phyloP scores from a whole-genome alignment of 768 basidiomycete genomes.

The Hygrocybe punicea region DNA sequence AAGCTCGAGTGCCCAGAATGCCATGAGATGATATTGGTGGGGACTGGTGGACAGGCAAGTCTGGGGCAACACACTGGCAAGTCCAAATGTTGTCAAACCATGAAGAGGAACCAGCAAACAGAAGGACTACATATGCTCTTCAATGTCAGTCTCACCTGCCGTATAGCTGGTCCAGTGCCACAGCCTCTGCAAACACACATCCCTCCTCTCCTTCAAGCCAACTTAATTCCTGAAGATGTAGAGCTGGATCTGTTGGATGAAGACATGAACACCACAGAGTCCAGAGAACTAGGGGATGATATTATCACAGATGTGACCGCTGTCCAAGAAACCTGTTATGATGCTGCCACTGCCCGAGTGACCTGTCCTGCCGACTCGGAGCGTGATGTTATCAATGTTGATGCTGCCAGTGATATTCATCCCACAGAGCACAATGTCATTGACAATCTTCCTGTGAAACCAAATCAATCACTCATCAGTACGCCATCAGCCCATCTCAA shows the following conservation, averaged over 20 bases:
- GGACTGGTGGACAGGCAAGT: slow-evolving; percentile 17
- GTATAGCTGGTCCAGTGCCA: not conserved
- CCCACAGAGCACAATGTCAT: not conserved
- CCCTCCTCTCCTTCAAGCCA: not conserved
- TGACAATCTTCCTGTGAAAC: not conserved
- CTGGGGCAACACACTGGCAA: not conserved
- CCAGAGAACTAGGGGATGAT: not conserved
- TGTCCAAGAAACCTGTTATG: not conserved
- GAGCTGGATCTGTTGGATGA: not conserved
- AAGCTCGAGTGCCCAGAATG: slow-evolving; percentile 19
- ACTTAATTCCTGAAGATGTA: not conserved
- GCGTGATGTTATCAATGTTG: too few species aligned
- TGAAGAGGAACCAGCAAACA: slow-evolving; percentile 7
- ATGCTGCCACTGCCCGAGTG: not conserved
- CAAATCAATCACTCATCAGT: not conserved
- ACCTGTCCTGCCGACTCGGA: not conserved
- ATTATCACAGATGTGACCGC: not conserved
- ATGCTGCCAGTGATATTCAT: not conserved
- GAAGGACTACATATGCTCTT: not conserved
- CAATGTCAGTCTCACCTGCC: not conserved
- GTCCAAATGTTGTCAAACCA: not conserved
- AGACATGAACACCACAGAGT: not conserved
- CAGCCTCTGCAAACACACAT: not conserved
- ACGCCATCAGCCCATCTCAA: not conserved
- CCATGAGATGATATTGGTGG: slow-evolving; percentile 13